Base-by-base conservation (phyloP, 2,329 filamentous ascomycete genomes). In the Ophiocordyceps camponoti-floridani region DNA sequence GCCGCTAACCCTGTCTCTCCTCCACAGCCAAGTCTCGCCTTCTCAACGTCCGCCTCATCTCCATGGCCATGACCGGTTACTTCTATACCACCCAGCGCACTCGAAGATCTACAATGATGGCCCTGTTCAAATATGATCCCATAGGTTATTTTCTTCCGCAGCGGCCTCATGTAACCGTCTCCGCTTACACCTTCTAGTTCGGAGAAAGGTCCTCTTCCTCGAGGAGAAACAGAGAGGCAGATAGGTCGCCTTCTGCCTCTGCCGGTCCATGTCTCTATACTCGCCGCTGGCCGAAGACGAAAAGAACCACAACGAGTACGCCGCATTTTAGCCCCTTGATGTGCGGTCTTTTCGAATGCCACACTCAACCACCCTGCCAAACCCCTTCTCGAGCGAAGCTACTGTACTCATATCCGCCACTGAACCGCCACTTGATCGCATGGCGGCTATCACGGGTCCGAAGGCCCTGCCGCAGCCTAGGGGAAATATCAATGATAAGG, bases 111-210 rank as follows among this genome's bases (percentile, higher is more conserved):
- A 72, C 82, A 41, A 88, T 93, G 46, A 75, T 98, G 66, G 93
- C 87, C 68, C 91, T 98, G 86, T 70, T 98, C 55, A 98, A 98
- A 71, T 98, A 98, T 66, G 91, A 98, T 61, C 91, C 91, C 40
- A 88, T 98, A 51, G 82, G 85, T 94, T 77, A 23, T 3, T 23
- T 28, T 6, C 13, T n/a, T 18, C 5, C 4, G 10, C 8, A 23
- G 2, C 16, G 16, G 28, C 28, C 12, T 28, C 13, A 12, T 5
- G 11, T 4, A 12, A 2, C 18, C 9, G 4, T 35, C 13, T 13
- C n/a, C 28, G 14, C 38, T 27, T 37, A 38, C n/a, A 3, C 35
- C 5, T 31, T 52, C 28, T 54, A 93, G 91, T 98, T 45, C 84
- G 87, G 62, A 86, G 89, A 70, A 84, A 94, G 67, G 91, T 98